Conservation (phyloP, 805 yeast species). For the Wickerhamomyces canadensis region DNA sequence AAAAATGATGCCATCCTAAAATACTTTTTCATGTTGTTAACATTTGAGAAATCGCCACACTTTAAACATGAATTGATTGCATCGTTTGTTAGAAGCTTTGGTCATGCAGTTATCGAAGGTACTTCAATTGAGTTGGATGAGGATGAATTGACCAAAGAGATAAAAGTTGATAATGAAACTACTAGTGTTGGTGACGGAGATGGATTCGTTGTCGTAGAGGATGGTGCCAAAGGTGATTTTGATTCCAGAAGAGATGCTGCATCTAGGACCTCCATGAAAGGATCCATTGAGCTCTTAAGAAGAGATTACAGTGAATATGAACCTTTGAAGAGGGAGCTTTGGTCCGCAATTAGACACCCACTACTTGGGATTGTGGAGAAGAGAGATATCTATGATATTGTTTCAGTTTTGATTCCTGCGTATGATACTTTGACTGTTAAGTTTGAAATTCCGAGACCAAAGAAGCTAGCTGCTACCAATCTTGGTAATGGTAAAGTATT, state of each 20-base stretch:
- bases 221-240: constrained; percentile 37
- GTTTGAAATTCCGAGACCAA: constrained; percentile 62
- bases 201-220: constrained; percentile 54
- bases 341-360: constrained; percentile 66
- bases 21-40: constrained; percentile 53
- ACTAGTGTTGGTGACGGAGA: constrained; percentile 27
- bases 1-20: constrained; percentile 54
- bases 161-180: constrained; percentile 7
- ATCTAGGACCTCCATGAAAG: constrained; percentile 58
- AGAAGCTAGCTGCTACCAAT: constrained; percentile 55
- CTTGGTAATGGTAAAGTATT: constrained; percentile 49
- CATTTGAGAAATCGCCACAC: constrained; percentile 49
- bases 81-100: constrained; percentile 46
- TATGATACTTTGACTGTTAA: constrained; percentile 55
- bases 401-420: constrained; percentile 61
- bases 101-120: constrained; percentile 64
- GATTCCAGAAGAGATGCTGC: constrained; percentile 54
- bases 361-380: constrained; percentile 53
- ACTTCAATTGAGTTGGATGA: constrained; percentile 55
- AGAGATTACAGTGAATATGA: constrained; percentile 48
- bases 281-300: constrained; percentile 60
- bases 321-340: constrained; percentile 54
- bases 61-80: constrained; percentile 46
- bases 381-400: constrained; percentile 56
- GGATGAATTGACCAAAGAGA: constrained; percentile 42